Base-by-base conservation (phyloP, 2,329 filamentous ascomycete species). In the Diaporthe batatas region DNA sequence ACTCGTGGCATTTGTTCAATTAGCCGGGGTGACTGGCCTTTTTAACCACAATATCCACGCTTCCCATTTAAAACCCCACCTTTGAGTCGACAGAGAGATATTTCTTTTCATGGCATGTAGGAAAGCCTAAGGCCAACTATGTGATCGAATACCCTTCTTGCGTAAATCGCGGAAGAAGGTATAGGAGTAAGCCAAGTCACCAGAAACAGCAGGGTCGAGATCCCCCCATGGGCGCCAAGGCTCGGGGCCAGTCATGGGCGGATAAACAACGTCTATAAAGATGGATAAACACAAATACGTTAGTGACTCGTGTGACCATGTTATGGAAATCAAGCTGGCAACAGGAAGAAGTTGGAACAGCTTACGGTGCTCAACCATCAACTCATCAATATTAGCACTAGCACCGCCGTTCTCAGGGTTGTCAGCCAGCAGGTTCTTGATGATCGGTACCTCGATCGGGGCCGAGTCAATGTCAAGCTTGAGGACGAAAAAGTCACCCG, bases 351-450 rank as follows among this genome's bases (percentile, higher is more conserved):
- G 6, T 29, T 0, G 16, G 16, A 4, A 18, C 3, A 14, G 12
- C 55, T 25, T 42, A 59, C 55, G 55, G 34, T 59, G 55, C 42
- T 59, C 55, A 42, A 59, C 39, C 55, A 59, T 59, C 36, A 59
- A 42, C 36, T 59, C 55, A 42, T 59, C 55, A 29, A 59, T 42
- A 29, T 59, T 42, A 10, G 11, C 55, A 59, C 55, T 59, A 18
- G 55, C 55, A 8, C 55, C 55, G n/a, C 55, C 55, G 0, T 59
- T 42, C 10, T 10, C 55, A 12, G n/a, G 55, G 55, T 59, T 34
- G 7, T 59, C 55, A 42, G 16, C 55, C 1, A 59, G 55, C 25
- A 59, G n/a, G 55, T 36, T 59, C 34, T 25, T 12, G n/a, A 59
- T 59, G n/a, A 59, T 10, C 6, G 55, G 55, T n/a, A 59, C 39